Evolutionary conservation across 2,329 filamentous ascomycete genomes (phyloP), one percentile per base, ranked within the genome.

Genomic region (Penicillium aurantiogriseum): DNA sequence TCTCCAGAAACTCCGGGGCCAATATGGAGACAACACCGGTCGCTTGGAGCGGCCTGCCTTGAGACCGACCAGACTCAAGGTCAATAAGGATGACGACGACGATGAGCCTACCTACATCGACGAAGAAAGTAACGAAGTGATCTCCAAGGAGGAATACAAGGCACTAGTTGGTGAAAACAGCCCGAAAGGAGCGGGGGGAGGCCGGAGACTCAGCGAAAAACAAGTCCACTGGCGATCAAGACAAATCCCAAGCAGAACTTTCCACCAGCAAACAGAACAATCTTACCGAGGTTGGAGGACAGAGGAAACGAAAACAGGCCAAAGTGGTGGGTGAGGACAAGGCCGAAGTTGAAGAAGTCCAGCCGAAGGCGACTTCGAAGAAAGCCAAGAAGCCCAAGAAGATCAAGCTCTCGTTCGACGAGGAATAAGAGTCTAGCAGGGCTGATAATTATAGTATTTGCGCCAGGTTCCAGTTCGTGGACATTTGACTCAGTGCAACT

Each of bases 341-440:
- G 9, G 50, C 62, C 23, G 65, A 67, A n/a, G 51, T 63, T 31
- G 60, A 69, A 39, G 63, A 67, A 33, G 54, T 51, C 25, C 62
- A 54, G 42, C 57, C 63, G 48, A 69, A 69, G 52, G 62, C 65
- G 5, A 59, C 63, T 38, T 56, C 65, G 46, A 68, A 67, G 48
- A 77, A 77, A 61, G 60, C 70, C 9, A 77, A 76, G 58, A 77
- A 75, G 61, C 74, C 73, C 56, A 78, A 77, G 71, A 79, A 77
- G 63, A 76, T 78, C 59, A 79, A 79, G 61, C 69, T 79, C 15
- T 79, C 77, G 2, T 79, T 79, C 62, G 74, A 77, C 45, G 74
- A 78, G 27, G 71, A 70, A 44, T 67, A 58, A 58, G 47, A 21
- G 15, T 8, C 19, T 3, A 27, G 17, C 5, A 17, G n/a, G 10